A percentile compares a stretch with the other conserved stretches of the same genome.
These are phyloP conservation scores for Trichoderma arundinaceum DNA, from an alignment of 2,329 filamentous ascomycete species.

Conservation along the genomic window DNA sequence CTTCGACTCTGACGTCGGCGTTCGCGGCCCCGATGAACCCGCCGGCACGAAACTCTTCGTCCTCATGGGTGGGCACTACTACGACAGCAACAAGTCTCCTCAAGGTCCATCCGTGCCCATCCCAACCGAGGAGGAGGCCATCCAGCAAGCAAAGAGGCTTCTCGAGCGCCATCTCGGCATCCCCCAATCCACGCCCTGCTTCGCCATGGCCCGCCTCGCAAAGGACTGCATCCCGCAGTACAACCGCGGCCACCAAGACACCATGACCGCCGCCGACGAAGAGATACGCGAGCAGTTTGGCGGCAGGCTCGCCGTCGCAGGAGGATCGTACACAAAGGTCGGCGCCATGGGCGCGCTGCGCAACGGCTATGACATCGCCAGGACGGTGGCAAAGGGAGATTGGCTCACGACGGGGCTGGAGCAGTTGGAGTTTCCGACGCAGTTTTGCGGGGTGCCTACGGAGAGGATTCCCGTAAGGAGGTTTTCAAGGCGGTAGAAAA, in stretches of 20 bases:
- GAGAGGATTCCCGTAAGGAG: slow-evolving; percentile 40
- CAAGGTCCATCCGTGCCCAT: slow-evolving; percentile 34
- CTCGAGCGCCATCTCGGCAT: slow-evolving; percentile 78
- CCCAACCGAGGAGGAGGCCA: slow-evolving; percentile 69
- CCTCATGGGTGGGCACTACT: slow-evolving; percentile 94
- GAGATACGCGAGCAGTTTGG: slow-evolving; percentile 62
- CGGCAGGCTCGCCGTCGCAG: slow-evolving; percentile 68
- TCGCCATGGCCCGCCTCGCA: slow-evolving; percentile 64
- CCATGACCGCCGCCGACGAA: slow-evolving; percentile 62
- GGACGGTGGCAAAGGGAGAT: slow-evolving; percentile 33
- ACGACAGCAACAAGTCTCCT: slow-evolving; percentile 56
- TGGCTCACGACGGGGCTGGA: slow-evolving; percentile 43
- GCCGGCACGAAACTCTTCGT: slow-evolving; percentile 85
- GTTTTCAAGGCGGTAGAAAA: slow-evolving; percentile 29
- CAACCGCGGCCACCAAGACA: slow-evolving; percentile 73
- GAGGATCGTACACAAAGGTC: slow-evolving; percentile 59
- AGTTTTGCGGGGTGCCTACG: slow-evolving; percentile 39
- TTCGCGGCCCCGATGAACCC: slow-evolving; percentile 58
- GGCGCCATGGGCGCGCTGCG: slow-evolving; percentile 60
- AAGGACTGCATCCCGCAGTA: slow-evolving; percentile 90
- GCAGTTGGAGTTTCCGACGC: slow-evolving; percentile 35
- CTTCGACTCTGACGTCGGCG: slow-evolving; percentile 74
- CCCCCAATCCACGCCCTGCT: slow-evolving; percentile 59
- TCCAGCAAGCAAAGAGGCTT: slow-evolving; percentile 71
- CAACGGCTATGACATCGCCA: slow-evolving; percentile 46